These are phyloP conservation scores for Talaromyces funiculosus DNA, from an alignment of 2,329 filamentous ascomycete genomes.

Conservation along the genomic window DNA sequence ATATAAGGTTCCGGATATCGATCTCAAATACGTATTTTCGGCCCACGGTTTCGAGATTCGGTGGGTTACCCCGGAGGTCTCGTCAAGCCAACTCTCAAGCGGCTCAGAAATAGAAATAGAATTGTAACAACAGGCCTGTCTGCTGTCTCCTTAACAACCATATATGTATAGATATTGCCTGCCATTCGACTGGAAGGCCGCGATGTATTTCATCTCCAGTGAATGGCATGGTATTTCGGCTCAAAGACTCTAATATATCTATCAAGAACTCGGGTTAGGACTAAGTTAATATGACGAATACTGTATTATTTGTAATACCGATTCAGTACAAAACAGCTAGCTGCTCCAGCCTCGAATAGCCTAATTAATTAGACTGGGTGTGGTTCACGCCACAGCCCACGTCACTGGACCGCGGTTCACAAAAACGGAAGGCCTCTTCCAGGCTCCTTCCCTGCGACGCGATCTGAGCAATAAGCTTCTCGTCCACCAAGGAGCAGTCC, in stretches of 20 bases:
- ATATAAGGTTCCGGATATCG: not conserved
- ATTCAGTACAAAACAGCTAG: not conserved
- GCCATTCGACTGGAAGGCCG: no score
- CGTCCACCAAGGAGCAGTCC: not conserved
- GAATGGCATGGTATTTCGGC: no score
- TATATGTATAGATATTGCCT: not conserved
- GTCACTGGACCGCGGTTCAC: not conserved
- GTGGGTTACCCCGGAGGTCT: not conserved
- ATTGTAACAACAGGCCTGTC: no score
- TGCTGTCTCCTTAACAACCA: no score
- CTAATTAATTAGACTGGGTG: not conserved
- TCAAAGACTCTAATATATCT: no score
- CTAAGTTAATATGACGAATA: not conserved
- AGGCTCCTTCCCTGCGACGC: not conserved
- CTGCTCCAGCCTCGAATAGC: not conserved
- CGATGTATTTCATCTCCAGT: not conserved
- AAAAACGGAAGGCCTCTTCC: not conserved
- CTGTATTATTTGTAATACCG: not conserved
- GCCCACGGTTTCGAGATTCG: not conserved
- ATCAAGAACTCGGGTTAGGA: not conserved
- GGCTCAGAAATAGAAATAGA: no score
- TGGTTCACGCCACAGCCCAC: not conserved
- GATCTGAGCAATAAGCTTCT: constrained; percentile 1
- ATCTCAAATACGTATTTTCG: not conserved
- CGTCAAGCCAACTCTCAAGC: no score